Evolutionary conservation across 495 filamentous ascomycete species (phyloP).

Genomic region (Talaromyces borbonicus): DNA sequence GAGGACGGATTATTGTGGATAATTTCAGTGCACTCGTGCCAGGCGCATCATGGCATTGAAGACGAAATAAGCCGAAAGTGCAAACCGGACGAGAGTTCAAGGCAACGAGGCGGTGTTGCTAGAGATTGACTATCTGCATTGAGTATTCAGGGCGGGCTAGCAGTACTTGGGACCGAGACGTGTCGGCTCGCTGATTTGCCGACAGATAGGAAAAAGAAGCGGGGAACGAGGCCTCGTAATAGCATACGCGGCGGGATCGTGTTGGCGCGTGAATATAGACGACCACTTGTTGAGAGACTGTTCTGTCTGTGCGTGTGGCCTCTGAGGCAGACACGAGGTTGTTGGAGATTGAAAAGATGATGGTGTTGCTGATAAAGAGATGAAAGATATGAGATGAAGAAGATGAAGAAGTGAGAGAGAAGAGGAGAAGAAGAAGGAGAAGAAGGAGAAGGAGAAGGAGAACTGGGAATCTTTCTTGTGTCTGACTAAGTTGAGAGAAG

Average conservation of each 20-base stretch:
- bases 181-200: background rate
- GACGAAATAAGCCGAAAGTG: no score
- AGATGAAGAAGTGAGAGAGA: conserved; percentile 5
- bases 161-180: background rate
- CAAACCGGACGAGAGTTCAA: no score
- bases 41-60: no score
- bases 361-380: background rate
- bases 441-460: conserved; percentile 10
- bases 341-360: conserved; percentile 3
- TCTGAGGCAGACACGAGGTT: no score
- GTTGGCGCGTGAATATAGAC: no score
- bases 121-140: background rate
- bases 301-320: no score
- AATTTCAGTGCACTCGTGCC: background rate
- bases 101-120: no score
- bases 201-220: background rate
- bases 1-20: background rate
- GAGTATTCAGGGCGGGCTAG: background rate
- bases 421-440: conserved; percentile 3
- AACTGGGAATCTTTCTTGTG: no score
- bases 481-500: no score
- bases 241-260: background rate
- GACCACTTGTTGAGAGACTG: no score
- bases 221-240: background rate
- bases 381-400: background rate